Conservation (phyloP, 345 rosid species). For the Salix caprea region DNA sequence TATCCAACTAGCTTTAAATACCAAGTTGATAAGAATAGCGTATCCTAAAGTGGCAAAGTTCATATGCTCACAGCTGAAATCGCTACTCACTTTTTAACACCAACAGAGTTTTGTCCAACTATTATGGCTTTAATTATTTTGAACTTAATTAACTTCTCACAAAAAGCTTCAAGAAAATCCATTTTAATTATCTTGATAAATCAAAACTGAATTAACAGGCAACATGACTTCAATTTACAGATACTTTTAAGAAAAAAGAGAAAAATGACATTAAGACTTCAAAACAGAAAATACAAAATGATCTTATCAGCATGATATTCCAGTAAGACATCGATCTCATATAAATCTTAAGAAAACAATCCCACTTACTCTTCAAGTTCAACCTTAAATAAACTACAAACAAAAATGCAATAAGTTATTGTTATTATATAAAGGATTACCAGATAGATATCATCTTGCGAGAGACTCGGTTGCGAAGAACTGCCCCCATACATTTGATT, state of each 20-base stretch:
- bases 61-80: not conserved
- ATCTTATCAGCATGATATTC: not conserved
- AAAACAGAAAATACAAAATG: too few species aligned
- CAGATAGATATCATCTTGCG: constrained; percentile 27
- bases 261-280: not conserved
- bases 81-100: not conserved
- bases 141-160: not conserved
- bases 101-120: not conserved
- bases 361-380: not conserved
- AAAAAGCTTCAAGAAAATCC: not conserved
- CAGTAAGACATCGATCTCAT: not conserved
- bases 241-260: not conserved
- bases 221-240: not conserved
- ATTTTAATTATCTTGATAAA: not conserved
- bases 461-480: constrained; percentile 19
- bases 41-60: not conserved
- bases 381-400: not conserved
- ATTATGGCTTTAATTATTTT: not conserved
- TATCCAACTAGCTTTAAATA: not conserved
- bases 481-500: constrained; percentile 28
- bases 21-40: not conserved
- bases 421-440: constrained; percentile 24
- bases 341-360: not conserved
- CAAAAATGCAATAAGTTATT: not conserved
- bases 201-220: not conserved